Evolutionary conservation across 2,329 filamentous ascomycete genomes (phyloP).

Genomic region (Trichoderma hamatum): DNA sequence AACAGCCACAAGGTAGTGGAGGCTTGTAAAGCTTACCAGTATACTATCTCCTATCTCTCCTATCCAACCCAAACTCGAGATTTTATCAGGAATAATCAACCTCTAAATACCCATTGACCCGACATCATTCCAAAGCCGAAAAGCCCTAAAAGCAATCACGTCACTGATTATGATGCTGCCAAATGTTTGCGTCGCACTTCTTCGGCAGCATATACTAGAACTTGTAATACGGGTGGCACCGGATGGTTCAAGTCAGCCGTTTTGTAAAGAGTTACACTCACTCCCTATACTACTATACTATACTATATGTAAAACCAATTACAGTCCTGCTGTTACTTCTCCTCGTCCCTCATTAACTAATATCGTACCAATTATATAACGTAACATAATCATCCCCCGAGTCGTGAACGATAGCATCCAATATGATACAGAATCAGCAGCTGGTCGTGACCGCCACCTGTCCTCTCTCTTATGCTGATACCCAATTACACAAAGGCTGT

Average conservation of each 20-base stretch:
- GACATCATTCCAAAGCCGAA: neutral
- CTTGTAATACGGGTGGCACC: neutral
- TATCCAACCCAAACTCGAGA: neutral
- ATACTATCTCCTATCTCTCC: no score
- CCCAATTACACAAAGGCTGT: constrained; percentile 20
- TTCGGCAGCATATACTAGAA: constrained; percentile 8
- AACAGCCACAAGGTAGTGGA: neutral
- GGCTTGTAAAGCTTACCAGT: neutral
- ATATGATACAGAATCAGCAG: constrained; percentile 24
- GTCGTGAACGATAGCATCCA: constrained; percentile 24
- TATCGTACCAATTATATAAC: constrained; percentile 28
- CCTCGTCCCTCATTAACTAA: constrained; percentile 25
- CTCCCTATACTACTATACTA: neutral
- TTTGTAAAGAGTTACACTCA: neutral
- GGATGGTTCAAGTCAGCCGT: neutral
- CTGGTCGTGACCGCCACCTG: neutral
- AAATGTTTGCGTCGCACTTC: constrained; percentile 26
- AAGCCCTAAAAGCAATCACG: neutral
- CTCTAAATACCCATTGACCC: neutral
- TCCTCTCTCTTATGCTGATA: constrained; percentile 1
- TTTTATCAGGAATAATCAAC: neutral
- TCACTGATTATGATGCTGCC: neutral
- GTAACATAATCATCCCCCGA: constrained; percentile 24
- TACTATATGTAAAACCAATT: neutral
- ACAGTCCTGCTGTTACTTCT: neutral